Conservation (phyloP, 2,329 filamentous ascomycete genomes). For the Rutstroemia sp. region DNA sequence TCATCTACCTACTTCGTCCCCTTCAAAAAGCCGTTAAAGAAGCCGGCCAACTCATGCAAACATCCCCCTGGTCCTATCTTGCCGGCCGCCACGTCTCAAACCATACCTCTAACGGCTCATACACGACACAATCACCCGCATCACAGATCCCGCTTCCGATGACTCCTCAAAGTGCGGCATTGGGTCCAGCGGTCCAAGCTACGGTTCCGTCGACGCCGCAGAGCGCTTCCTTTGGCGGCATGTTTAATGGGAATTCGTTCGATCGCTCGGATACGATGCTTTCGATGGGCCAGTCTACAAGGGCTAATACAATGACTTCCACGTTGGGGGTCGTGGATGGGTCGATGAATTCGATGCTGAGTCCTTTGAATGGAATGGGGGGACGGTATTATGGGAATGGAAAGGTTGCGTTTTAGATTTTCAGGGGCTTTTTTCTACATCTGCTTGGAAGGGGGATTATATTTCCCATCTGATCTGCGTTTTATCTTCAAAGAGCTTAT, state of each 20-base stretch:
- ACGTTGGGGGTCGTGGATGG: conserved; percentile 19
- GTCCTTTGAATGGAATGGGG: conserved; percentile 21
- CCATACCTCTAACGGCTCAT: conserved; percentile 19
- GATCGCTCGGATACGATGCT: conserved; percentile 29
- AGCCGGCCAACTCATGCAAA: conserved; percentile 63
- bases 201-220: conserved; percentile 68
- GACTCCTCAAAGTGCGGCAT: conserved; percentile 80
- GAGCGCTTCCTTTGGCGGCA: conserved; percentile 23
- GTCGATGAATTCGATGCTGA: conserved; percentile 24
- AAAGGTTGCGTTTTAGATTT: conserved; percentile 21
- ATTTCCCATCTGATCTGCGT: no score
- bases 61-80: conserved; percentile 55
- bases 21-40: conserved; percentile 80
- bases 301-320: conserved; percentile 29
- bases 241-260: conserved; percentile 28
- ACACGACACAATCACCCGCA: conserved; percentile 31
- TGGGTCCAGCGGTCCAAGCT: conserved; percentile 84
- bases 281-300: conserved; percentile 23
- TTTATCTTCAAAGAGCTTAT: no score
- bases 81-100: conserved; percentile 20
- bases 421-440: not conserved
- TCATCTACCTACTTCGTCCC: conserved; percentile 66
- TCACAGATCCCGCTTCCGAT: conserved; percentile 61
- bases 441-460: no score
- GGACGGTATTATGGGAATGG: conserved; percentile 24